phyloP scores from a whole-genome alignment of 306 rosid species.

The Echinosophora koreensis region DNA sequence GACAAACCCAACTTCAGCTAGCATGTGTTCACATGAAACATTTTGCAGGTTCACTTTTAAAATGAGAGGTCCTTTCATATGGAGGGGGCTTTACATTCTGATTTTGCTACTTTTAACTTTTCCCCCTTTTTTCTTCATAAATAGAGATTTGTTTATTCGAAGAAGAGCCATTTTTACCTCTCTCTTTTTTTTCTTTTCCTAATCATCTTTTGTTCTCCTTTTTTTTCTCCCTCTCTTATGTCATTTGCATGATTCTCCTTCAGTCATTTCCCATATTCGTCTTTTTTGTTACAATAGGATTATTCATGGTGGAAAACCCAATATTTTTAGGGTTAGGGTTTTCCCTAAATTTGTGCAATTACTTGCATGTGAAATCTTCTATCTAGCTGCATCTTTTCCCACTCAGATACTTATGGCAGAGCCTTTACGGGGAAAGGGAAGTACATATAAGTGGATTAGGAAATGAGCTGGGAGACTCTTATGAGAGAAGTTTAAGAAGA shows the following conservation, averaged over 20 bases:
- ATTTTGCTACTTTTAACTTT: conserved; percentile 17
- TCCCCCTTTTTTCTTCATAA: too few relatives aligned
- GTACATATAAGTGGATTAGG: conserved; percentile 42
- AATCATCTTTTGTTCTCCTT: not conserved
- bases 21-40: conserved; percentile 4
- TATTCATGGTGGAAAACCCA: conserved; percentile 24
- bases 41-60: conserved; percentile 32
- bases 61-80: conserved; percentile 9
- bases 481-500: conserved; percentile 31
- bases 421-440: conserved; percentile 50
- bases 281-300: not conserved
- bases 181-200: too few relatives aligned
- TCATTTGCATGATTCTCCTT: conserved; percentile 24
- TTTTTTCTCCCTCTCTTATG: not conserved
- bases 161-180: conserved; percentile 18
- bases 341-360: conserved; percentile 15
- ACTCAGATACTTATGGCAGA: conserved; percentile 41
- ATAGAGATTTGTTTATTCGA: conserved; percentile 31
- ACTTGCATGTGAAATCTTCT: conserved; percentile 35
- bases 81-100: conserved; percentile 42
- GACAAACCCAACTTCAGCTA: conserved; percentile 12
- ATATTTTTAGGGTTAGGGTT: conserved; percentile 60
- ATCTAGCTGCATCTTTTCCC: conserved; percentile 22
- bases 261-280: not conserved
- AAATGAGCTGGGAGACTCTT: not conserved